A percentile compares a stretch with the other conserved stretches of the same genome.
Evolutionary conservation across 2,329 filamentous ascomycete species (phyloP).

Genomic region (Phoma sp.): DNA sequence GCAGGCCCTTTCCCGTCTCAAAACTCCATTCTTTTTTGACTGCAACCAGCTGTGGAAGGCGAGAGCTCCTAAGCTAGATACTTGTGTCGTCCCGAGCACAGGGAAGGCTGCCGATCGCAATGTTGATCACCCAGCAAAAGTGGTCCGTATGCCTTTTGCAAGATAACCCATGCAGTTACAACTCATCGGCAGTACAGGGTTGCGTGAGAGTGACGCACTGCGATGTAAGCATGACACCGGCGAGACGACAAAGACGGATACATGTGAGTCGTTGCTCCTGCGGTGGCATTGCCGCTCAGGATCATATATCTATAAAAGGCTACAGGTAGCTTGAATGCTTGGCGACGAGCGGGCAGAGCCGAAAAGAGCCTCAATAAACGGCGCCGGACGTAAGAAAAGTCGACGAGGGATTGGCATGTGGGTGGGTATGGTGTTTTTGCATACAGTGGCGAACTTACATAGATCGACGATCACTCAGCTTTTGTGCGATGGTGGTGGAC

Average conservation of each 20-base stretch:
- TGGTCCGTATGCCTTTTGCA: not conserved
- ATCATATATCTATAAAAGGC: not conserved
- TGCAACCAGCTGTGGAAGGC: constrained; percentile 1
- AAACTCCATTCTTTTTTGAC: constrained; percentile 4
- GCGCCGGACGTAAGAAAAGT: not conserved
- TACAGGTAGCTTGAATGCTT: constrained; percentile 4
- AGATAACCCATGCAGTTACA: not conserved
- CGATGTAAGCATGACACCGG: not conserved
- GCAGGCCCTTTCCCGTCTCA: not conserved
- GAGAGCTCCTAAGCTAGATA: not conserved
- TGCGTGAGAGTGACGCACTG: not conserved
- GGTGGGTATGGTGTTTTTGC: not conserved
- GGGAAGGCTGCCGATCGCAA: constrained; percentile 13
- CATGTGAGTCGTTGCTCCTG: not conserved
- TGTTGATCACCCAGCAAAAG: constrained; percentile 11
- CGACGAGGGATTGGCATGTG: not conserved
- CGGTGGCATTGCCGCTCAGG: not conserved
- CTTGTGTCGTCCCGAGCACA: not conserved
- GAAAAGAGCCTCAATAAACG: constrained; percentile 17
- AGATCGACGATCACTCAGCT: constrained; percentile 10
- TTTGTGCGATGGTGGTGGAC: not conserved
- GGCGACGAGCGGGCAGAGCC: constrained; percentile 5
- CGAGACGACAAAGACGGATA: not conserved
- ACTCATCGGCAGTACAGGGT: not conserved
- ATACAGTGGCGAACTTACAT: constrained; percentile 7